phyloP scores from a whole-genome alignment of 768 basidiomycete species.

The Trametes elegans region DNA sequence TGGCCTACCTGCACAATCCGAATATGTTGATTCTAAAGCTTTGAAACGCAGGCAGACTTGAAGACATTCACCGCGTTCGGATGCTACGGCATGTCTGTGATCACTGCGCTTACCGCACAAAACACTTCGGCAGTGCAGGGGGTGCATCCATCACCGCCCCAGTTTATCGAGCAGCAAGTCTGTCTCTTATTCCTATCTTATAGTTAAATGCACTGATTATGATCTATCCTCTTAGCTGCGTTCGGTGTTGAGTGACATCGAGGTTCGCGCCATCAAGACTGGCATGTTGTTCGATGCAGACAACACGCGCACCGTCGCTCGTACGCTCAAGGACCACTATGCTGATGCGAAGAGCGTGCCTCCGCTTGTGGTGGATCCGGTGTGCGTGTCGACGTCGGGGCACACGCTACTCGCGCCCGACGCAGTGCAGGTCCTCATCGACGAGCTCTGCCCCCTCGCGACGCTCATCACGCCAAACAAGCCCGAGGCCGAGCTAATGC shows the following conservation, averaged over 20 bases:
- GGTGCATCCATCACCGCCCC: constrained; percentile 63
- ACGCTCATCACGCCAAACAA: constrained; percentile 84
- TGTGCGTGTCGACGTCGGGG: constrained; percentile 89
- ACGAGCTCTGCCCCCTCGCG: constrained; percentile 68
- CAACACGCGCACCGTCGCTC: constrained; percentile 50
- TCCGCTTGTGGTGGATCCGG: constrained; percentile 81
- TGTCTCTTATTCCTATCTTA: constrained; percentile 17
- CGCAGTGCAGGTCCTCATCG: constrained; percentile 58
- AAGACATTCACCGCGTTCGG: constrained; percentile 78
- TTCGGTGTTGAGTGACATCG: constrained; percentile 70
- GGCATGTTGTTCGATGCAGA: constrained; percentile 80
- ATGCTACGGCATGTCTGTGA: constrained; percentile 77
- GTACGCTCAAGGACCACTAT: constrained; percentile 46
- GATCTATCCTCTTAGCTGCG: constrained; percentile 46
- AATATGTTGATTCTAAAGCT: no score
- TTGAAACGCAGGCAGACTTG: constrained; percentile 92
- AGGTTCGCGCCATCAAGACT: constrained; percentile 75
- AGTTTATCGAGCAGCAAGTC: constrained; percentile 76
- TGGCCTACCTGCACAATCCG: not conserved
- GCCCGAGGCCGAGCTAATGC: constrained; percentile 71
- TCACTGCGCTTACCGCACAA: constrained; percentile 88
- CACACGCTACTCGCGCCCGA: constrained; percentile 69
- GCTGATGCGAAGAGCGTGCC: constrained; percentile 30
- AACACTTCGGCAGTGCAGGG: constrained; percentile 84
- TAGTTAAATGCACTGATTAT: not conserved